Conservation (phyloP, 2,329 filamentous ascomycete genomes). For the Pseudocercospora fijiensis region DNA sequence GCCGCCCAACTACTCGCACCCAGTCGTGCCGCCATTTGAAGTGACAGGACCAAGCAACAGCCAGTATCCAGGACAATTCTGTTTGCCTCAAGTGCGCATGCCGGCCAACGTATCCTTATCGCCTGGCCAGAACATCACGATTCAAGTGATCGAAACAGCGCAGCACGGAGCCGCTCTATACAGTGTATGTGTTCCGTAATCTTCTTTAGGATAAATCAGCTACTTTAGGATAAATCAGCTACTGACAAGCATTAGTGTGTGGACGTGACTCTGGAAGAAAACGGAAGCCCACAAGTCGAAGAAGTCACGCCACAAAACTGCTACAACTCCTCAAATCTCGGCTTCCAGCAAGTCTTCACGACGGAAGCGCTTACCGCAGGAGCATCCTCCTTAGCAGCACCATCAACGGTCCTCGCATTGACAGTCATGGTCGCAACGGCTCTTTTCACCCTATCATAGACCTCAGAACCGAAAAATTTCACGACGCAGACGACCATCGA, state of each 20-base stretch:
- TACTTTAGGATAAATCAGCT: background rate
- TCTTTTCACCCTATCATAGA: slow-evolving; percentile 12
- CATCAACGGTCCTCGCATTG: slow-evolving; percentile 7
- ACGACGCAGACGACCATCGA: slow-evolving; percentile 12
- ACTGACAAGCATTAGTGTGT: slow-evolving; percentile 65
- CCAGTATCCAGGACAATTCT: slow-evolving; percentile 79
- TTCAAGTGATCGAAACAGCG: slow-evolving; percentile 81
- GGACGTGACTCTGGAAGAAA: slow-evolving; percentile 87
- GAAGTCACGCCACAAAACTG: slow-evolving; percentile 80
- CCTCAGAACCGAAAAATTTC: background rate
- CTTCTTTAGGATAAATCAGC: background rate
- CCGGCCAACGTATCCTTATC: slow-evolving; percentile 68
- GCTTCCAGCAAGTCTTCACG: slow-evolving; percentile 75
- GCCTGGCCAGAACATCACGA: slow-evolving; percentile 83
- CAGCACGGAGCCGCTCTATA: slow-evolving; percentile 80
- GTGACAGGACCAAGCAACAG: slow-evolving; percentile 77
- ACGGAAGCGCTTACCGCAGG: slow-evolving; percentile 36
- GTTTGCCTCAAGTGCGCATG: slow-evolving; percentile 83
- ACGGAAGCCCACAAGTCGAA: slow-evolving; percentile 52
- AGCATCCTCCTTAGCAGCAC: slow-evolving; percentile 8
- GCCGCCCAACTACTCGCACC: slow-evolving; percentile 82
- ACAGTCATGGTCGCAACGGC: slow-evolving; percentile 2
- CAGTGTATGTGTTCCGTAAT: slow-evolving; percentile 58
- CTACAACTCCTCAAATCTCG: slow-evolving; percentile 77
- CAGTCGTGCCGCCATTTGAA: slow-evolving; percentile 78